These are phyloP conservation scores for Pseudodiploospora longispora DNA, from an alignment of 2,329 filamentous ascomycete genomes.

Conservation along the genomic window DNA sequence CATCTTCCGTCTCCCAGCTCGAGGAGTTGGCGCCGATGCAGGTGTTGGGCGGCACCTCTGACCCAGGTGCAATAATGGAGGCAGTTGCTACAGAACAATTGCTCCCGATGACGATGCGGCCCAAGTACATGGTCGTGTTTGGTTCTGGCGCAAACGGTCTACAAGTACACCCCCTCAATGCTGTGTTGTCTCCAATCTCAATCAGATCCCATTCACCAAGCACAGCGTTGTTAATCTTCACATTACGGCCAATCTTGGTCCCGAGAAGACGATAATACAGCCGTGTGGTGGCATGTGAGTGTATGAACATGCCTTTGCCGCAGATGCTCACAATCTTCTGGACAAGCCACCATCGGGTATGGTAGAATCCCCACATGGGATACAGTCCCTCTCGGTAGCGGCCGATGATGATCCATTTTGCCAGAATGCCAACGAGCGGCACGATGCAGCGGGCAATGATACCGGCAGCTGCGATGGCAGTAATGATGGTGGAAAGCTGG, in stretches of 20 bases:
- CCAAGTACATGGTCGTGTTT: slow-evolving; percentile 52
- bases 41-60: slow-evolving; percentile 36
- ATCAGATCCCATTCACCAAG: slow-evolving; percentile 51
- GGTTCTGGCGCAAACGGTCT: slow-evolving; percentile 46
- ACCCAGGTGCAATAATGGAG: slow-evolving; percentile 43
- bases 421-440: slow-evolving; percentile 39
- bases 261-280: slow-evolving; percentile 45
- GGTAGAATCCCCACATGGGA: slow-evolving; percentile 52
- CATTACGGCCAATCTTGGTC: slow-evolving; percentile 42
- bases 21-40: slow-evolving; percentile 51
- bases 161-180: slow-evolving; percentile 38
- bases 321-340: slow-evolving; percentile 44
- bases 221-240: slow-evolving; percentile 34
- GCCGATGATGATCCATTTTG: slow-evolving; percentile 49
- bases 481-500: slow-evolving; percentile 38
- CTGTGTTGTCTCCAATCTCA: slow-evolving; percentile 42
- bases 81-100: slow-evolving; percentile 39
- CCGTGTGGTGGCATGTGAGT: slow-evolving; percentile 29
- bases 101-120: slow-evolving; percentile 39
- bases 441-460: slow-evolving; percentile 29
- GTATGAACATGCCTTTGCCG: slow-evolving; percentile 38
- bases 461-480: slow-evolving; percentile 36
- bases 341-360: slow-evolving; percentile 51
- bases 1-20: slow-evolving; percentile 45
- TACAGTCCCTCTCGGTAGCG: slow-evolving; percentile 44